phyloP scores from a whole-genome alignment of 2,329 filamentous ascomycete genomes.

The Penicillium vulpinum region DNA sequence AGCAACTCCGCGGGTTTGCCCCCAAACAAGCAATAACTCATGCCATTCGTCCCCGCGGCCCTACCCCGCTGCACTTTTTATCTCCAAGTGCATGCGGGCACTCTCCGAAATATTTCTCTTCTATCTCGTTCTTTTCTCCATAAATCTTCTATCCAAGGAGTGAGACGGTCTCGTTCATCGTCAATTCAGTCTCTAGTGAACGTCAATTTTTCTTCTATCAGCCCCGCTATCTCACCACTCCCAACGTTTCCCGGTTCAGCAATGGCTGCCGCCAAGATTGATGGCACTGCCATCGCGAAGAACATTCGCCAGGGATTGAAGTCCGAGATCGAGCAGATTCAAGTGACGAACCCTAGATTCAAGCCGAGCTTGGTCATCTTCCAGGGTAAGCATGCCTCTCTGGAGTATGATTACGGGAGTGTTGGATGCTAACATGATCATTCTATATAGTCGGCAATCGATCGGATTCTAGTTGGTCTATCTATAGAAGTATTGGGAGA shows the following conservation, averaged over 20 bases:
- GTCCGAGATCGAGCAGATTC: conserved; percentile 75
- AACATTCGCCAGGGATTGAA: conserved; percentile 80
- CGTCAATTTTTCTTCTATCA: conserved; percentile 18
- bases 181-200: conserved; percentile 17
- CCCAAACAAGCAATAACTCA: conserved; percentile 29
- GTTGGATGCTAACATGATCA: conserved; percentile 4
- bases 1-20: conserved; percentile 22
- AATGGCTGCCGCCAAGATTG: conserved; percentile 90
- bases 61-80: conserved; percentile 27
- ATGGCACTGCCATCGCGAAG: conserved; percentile 94
- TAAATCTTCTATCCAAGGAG: conserved; percentile 18
- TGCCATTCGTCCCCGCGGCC: conserved; percentile 25
- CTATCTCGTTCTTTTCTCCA: conserved; percentile 8
- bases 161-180: conserved; percentile 17
- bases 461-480: conserved; percentile 78
- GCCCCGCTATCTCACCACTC: conserved; percentile 14
- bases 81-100: conserved; percentile 22
- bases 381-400: conserved; percentile 64
- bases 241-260: conserved; percentile 55
- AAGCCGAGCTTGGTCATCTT: conserved; percentile 90
- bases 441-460: conserved; percentile 73
- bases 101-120: conserved; percentile 21
- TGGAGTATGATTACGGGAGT: background rate
- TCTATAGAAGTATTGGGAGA: conserved; percentile 15
- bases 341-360: conserved; percentile 81